Base-by-base conservation (phyloP, 176 grass and related monocot species). In the Aegilops speltoides region DNA sequence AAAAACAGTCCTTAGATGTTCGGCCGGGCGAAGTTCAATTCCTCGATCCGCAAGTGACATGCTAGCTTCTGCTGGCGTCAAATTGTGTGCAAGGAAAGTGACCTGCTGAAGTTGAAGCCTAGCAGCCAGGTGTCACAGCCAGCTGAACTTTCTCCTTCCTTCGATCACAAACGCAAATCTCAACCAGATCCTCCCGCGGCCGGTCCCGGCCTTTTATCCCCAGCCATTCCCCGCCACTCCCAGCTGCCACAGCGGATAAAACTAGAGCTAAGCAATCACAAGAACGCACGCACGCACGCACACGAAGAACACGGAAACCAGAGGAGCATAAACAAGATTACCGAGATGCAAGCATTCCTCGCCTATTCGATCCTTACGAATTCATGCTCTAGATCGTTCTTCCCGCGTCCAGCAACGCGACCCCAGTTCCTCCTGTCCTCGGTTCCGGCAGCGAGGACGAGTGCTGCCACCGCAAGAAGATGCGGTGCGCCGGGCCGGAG, bases 291-390 rank as follows among this genome's bases (percentile, higher is more conserved):
- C 64, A 57, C 71, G 17, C 61, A 41, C 34, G 8, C 77, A 62
- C n/a, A 74, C n/a, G 38, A 74, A 14, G n/a, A 46, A 46, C 71
- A 46, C n/a, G 37, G 9, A 32, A 29, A 77, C 26, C 46, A 77
- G 74, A 54, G 41, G 72, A 54, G 4, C 73, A 17, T 52, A 19
- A 15, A 41, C 4, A 80, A 17, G 28, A 54, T 28, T n/a, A 6
- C 28, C 0, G 66, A 45, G 38, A 92, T 92, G 93, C 87, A 81
- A 54, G 64, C 85, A 62, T 52, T 90, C 57, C 57, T 80, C 81
- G 88, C 90, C 8, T 84, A 89, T 0, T 90, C 87, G 71, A 69
- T 64, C 72, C 52, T 72, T 15, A 16, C 79, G 83, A 90, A 76
- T 8, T 57, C 89, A 8, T 90, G 24, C 80, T 10, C 81, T 22